Evolutionary conservation across 2,329 filamentous ascomycete species (phyloP).

Genomic region (Zymoseptoria pseudotritici): DNA sequence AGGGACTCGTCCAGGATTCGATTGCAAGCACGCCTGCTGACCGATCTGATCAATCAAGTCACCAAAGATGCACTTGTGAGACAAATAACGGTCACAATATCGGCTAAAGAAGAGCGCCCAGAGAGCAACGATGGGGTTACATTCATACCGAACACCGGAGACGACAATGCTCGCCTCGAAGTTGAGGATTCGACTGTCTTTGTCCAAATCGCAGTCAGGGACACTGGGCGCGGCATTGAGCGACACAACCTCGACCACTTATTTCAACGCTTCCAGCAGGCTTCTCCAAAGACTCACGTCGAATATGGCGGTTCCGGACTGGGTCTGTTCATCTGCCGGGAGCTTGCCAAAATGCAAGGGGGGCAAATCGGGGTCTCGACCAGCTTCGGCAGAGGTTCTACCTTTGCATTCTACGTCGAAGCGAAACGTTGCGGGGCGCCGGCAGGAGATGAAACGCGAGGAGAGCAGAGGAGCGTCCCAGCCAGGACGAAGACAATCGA

Average conservation of each 20-base stretch:
- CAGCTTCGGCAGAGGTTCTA: constrained; percentile 51
- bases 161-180: constrained; percentile 36
- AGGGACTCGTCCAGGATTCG: background rate
- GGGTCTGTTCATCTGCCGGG: constrained; percentile 60
- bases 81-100: constrained; percentile 27
- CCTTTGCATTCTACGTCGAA: constrained; percentile 59
- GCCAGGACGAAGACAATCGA: constrained; percentile 53
- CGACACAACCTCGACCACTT: constrained; percentile 62
- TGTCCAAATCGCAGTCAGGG: constrained; percentile 64
- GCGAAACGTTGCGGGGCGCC: constrained; percentile 67
- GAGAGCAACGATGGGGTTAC: background rate
- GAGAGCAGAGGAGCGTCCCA: constrained; percentile 64
- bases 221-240: constrained; percentile 60
- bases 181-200: constrained; percentile 50
- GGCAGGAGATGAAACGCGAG: constrained; percentile 25
- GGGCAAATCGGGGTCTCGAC: constrained; percentile 61
- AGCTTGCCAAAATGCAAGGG: constrained; percentile 62
- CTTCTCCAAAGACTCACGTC: constrained; percentile 60
- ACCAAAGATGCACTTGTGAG: constrained; percentile 22
- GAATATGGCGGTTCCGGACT: constrained; percentile 64
- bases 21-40: background rate
- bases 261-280: constrained; percentile 70
- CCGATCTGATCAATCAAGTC: constrained; percentile 1
- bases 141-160: constrained; percentile 46
- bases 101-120: constrained; percentile 5